phyloP scores from a whole-genome alignment of 2,329 filamentous ascomycete species.

The Cryphonectria naterciae region DNA sequence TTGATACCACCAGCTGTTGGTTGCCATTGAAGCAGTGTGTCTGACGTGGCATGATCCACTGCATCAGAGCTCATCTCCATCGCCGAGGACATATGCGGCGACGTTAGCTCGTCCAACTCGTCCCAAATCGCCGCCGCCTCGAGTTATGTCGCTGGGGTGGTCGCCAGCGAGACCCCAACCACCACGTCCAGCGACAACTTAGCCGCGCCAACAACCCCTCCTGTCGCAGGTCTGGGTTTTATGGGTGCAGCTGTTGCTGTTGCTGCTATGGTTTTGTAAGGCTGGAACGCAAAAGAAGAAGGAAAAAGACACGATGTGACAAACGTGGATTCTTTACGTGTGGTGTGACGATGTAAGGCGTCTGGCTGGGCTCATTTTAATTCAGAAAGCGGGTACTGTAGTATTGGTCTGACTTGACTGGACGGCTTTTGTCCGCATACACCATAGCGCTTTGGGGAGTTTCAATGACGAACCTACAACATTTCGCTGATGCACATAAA shows the following conservation, averaged over 20 bases:
- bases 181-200: constrained; percentile 19
- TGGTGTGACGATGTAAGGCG: neutral
- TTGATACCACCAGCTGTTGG: neutral
- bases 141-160: constrained; percentile 18
- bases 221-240: constrained; percentile 23
- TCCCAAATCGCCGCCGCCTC: constrained; percentile 26
- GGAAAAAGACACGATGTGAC: neutral
- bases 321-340: neutral
- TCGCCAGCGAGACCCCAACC: constrained; percentile 18
- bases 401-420: neutral
- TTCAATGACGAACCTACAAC: neutral
- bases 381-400: neutral
- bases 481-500: neutral
- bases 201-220: constrained; percentile 7
- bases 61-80: constrained; percentile 15
- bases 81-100: constrained; percentile 22
- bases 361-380: neutral
- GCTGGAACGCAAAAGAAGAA: too few relatives aligned
- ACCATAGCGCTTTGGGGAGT: neutral
- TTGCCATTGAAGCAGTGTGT: neutral
- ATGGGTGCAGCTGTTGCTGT: constrained; percentile 26
- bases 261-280: constrained; percentile 24
- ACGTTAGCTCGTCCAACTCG: constrained; percentile 17
- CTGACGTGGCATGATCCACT: neutral
- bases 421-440: neutral